A percentile compares a stretch with the other conserved stretches of the same genome.
phyloP scores from a whole-genome alignment of 768 basidiomycete species.

The Lentinula sp. region DNA sequence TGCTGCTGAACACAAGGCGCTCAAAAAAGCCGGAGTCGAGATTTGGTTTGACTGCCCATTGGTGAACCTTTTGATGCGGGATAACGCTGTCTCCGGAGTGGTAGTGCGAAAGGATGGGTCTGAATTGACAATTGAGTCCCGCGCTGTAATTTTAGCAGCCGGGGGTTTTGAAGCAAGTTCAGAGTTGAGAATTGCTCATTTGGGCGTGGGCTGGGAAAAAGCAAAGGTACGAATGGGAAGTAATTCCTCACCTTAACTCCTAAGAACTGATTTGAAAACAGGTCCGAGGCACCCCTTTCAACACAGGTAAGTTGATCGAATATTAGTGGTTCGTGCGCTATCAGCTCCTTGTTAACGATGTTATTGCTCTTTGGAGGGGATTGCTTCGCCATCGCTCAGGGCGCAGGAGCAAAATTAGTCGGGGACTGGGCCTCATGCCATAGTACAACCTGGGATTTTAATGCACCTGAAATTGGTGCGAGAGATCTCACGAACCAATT shows the following conservation, averaged over 20 bases:
- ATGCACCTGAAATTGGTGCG: constrained; percentile 48
- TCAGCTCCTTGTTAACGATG: neutral
- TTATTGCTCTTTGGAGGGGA: constrained; percentile 28
- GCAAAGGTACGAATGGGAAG: constrained; percentile 37
- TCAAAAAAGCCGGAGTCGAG: constrained; percentile 44
- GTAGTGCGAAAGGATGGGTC: constrained; percentile 33
- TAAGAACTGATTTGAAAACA: constrained; percentile 14
- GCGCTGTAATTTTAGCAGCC: constrained; percentile 53
- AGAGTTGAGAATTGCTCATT: constrained; percentile 42
- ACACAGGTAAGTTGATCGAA: constrained; percentile 25
- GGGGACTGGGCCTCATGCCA: constrained; percentile 74
- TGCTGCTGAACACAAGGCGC: constrained; percentile 42
- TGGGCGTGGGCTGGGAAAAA: constrained; percentile 53
- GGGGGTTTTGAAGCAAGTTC: constrained; percentile 62
- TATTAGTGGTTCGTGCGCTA: neutral
- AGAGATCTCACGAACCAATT: constrained; percentile 61
- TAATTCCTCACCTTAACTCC: neutral
- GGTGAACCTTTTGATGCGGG: constrained; percentile 27
- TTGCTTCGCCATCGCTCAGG: constrained; percentile 46
- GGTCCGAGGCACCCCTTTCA: constrained; percentile 70
- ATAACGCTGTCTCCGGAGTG: constrained; percentile 39
- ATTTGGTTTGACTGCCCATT: constrained; percentile 55
- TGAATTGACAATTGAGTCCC: constrained; percentile 27
- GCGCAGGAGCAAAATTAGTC: constrained; percentile 44
- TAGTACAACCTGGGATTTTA: constrained; percentile 67